These are phyloP conservation scores for Wallacemonas sp. DNA, from an alignment of 208 protist genomes.

Conservation along the genomic window DNA sequence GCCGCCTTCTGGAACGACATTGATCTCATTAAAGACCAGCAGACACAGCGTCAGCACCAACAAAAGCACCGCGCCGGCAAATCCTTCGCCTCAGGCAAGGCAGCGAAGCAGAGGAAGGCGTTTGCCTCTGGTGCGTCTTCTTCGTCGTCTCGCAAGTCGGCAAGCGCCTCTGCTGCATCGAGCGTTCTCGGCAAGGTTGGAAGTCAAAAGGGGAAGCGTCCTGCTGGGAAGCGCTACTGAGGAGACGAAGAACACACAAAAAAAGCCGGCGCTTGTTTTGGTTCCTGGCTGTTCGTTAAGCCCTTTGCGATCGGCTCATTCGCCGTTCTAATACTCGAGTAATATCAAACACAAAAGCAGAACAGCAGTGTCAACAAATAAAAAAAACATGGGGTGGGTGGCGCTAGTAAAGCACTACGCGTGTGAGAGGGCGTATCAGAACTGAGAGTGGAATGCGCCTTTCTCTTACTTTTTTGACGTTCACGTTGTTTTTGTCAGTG, in stretches of 20 bases:
- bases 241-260: neutral
- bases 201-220: neutral
- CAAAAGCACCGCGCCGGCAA: constrained; percentile 7
- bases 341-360: neutral
- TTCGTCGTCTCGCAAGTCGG: neutral
- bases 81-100: neutral
- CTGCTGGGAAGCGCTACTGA: constrained; percentile 6
- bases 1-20: constrained; percentile 74
- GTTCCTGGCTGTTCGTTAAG: no score
- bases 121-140: no score
- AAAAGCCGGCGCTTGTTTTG: no score
- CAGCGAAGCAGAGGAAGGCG: no score
- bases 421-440: no score
- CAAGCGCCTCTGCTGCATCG: neutral
- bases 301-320: no score
- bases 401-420: no score
- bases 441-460: no score
- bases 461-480: no score
- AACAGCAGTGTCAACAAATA: neutral
- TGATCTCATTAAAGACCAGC: constrained; percentile 57
- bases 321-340: neutral
- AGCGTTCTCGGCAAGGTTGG: constrained; percentile 1
- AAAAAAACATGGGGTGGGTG: no score
- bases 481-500: no score
- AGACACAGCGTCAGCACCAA: constrained; percentile 30